Evolutionary conservation across 139 green algal species (phyloP), one percentile per base, ranked within the genome.

Genomic region (Micromonas pusilla): DNA sequence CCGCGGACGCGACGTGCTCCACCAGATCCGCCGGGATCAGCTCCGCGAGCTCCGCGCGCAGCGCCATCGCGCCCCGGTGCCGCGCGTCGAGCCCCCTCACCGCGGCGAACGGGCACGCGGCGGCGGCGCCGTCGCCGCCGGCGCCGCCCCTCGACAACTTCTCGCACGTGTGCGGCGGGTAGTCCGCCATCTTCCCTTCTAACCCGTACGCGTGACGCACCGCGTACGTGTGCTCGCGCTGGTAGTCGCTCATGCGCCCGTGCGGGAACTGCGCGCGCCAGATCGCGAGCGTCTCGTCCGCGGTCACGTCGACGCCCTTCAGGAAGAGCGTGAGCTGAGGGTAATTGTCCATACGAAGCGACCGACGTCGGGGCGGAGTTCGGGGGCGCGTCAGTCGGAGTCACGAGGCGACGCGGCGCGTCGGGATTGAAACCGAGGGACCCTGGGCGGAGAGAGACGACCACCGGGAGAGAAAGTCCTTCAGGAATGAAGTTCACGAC

Each of bases 181-280:
- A 63, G 33, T 75, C 68, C 25, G 28, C 53, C 68, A 75, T 75
- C 38, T 32, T 26, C 19, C 68, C 68, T 33, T 75, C 68, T 3
- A 75, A 63, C 60, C 68, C 68, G 30, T 38, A 75, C 25, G 30
- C 3, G 68, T 75, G 68, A 36, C 68, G n/a, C 21, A 75, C 2
- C 3, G n/a, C 13, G 38, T 75, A 75, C 3, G 68, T 75, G 68
- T 75, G 68, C 38, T 75, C 68, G 37, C 30, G n/a, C 53, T 75
- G 68, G 31, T 63, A 75, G 13, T 38, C 38, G 20, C 4, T 2
- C 68, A 75, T 75, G 21, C 5, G 3, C 19, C 68, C 68, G 36
- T 63, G 36, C 37, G 68, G 37, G 2, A 75, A 75, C 26, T 26
- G 34, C 2, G 21, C 20, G 4, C 68, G 68, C 68, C 68, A 75